Evolutionary conservation across 257 asterid genomes (phyloP), one percentile per base, ranked within the genome.

Genomic region (Nicotiana obtusifolia): DNA sequence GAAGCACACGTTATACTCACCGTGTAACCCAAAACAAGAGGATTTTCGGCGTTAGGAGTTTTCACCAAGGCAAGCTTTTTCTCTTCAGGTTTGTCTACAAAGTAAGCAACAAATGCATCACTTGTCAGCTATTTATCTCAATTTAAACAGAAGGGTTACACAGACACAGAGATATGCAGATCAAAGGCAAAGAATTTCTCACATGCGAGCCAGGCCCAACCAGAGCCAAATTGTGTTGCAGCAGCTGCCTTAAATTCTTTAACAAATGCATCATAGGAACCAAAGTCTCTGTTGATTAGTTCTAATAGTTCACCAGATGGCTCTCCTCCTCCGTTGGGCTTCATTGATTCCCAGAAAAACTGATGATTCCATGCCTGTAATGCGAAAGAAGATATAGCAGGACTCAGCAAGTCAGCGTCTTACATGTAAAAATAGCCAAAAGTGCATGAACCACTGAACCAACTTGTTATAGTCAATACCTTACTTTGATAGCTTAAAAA

Each of bases 191-290:
- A 82, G 73, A 82, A 62, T 81, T 97, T 91, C 88, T 90, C 87
- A 95, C 99, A 95, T 1, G 90, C 97, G 71, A 95, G 97, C 99
- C 99, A 95, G 81, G 98, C 95, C 99, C 99, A 95, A 83, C 99
- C 98, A 35, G 98, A 95, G 57, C 98, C 99, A 81, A 91, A 94
- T 76, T 95, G 99, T 19, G 97, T 92, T 20, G 93, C 88, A 71
- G 97, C 99, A 81, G 97, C 99, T 49, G 95, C 85, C 91, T 92
- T 95, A 85, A 95, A 91, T 84, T 92, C 95, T 37, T 77, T 88
- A 33, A 88, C 90, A 87, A 94, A 94, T 37, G 84, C 87, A 57
- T 94, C 97, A 69, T 86, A 95, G 76, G 97, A 94, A 80, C 97
- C 99, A 75, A 95, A 92, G 87, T 95, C 99, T 87, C 98, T 91